Conservation (phyloP, 2,329 filamentous ascomycete genomes). For the Exserohilum rostratum region DNA sequence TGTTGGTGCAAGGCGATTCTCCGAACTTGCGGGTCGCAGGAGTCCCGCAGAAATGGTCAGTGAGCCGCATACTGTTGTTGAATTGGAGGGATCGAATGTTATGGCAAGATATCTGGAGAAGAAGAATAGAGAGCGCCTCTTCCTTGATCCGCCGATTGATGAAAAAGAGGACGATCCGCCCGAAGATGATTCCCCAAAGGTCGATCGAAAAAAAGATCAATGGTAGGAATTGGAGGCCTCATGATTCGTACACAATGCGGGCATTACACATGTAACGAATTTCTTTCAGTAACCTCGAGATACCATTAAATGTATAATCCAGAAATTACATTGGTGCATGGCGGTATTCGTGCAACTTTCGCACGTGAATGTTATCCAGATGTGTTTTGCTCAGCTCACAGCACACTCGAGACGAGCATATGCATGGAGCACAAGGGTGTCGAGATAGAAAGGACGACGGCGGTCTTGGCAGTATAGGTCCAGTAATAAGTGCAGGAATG, state of each 20-base stretch:
- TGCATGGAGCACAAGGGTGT: slow-evolving; percentile 12
- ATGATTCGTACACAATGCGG: neutral
- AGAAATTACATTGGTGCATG: neutral
- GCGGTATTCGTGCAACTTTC: too few species aligned
- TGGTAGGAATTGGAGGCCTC: neutral
- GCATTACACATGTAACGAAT: neutral
- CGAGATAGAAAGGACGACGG: slow-evolving; percentile 15
- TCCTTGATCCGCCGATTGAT: slow-evolving; percentile 20
- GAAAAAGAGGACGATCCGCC: slow-evolving; percentile 6
- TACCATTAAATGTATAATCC: neutral
- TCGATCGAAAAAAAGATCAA: slow-evolving; percentile 13
- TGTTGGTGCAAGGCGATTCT: slow-evolving; percentile 4
- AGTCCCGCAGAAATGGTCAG: slow-evolving; percentile 10
- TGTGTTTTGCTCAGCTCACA: neutral
- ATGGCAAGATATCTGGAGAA: neutral
- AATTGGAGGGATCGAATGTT: slow-evolving; percentile 20
- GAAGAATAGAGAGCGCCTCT: slow-evolving; percentile 15
- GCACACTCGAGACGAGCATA: neutral
- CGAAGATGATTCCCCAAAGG: slow-evolving; percentile 1
- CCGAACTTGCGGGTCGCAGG: slow-evolving; percentile 21
- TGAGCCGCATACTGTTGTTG: slow-evolving; percentile 14
- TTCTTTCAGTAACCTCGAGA: neutral
- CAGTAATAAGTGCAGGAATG: slow-evolving; percentile 14
- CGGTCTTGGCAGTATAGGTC: neutral
- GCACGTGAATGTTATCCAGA: neutral